Evolutionary conservation across 78 protist genomes (phyloP), one percentile per base, ranked within the genome.

Genomic region (Dictyostelium citrinum): DNA sequence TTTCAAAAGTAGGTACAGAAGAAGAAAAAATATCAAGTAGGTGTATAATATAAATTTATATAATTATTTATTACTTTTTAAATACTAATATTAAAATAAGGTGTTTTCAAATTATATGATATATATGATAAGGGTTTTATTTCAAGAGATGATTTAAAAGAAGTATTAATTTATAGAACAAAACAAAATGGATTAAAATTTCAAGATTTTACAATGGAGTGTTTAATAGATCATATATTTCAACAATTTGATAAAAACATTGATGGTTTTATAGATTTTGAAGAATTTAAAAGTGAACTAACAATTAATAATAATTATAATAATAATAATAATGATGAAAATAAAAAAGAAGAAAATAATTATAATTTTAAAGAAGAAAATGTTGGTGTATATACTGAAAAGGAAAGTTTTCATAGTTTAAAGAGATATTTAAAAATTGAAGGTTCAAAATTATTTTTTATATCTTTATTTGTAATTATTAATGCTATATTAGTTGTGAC

Each of bases 171-270:
- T 29, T 76, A 41, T 41, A 51, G 92, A 77, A 60, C 70, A 0
- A 76, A 76, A 76, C 92, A 85, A 31, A 76, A 60, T 85, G 83
- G 83, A 10, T 41, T 85, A 17, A 24, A 70, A 76, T 51, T 85
- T 27, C 61, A 82, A 27, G 92, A 85, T 12, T 31, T 70, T 4
- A 85, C 92, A 5, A 76, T 85, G 37, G 92, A 85, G 2, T 49
- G 80, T 61, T 51, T 85, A 17, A 29, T 85, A 5, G 92, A 85
- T 41, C 81, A 74, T n/a, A 45, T 85, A 10, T 85, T 85, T 60
- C 83, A 85, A 76, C 92, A 85, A 60, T 85, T 85, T 64, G 92
- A 85, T 29, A 85, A 76, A 41, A 85, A 85, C 33, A 35, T 37
- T 3, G 92, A 85, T 76, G 92, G 92, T 6, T 16, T 6, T 3